phyloP scores from a whole-genome alignment of 352 stramenopile species.

The Phytophthora cajani region DNA sequence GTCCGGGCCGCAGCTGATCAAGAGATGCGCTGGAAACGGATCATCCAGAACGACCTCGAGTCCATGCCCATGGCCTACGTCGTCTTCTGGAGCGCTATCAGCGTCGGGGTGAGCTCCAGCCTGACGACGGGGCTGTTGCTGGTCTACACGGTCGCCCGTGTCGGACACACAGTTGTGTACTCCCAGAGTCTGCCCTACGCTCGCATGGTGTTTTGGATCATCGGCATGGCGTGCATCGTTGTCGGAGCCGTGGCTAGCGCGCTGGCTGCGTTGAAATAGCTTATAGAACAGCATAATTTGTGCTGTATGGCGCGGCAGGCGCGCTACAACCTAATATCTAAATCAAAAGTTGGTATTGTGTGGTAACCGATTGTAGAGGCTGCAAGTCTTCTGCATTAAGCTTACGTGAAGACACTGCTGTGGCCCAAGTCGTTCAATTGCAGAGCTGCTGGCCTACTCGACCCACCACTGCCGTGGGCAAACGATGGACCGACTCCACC shows the following conservation, averaged over 20 bases:
- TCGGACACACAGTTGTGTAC: slow-evolving; percentile 56
- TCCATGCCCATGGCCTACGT: slow-evolving; percentile 63
- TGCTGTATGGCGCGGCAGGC: not conserved
- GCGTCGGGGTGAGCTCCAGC: slow-evolving; percentile 39
- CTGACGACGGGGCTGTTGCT: slow-evolving; percentile 38
- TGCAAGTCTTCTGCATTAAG: not conserved
- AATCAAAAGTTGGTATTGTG: slow-evolving; percentile 10
- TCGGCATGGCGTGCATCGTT: slow-evolving; percentile 35
- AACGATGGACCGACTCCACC: too few relatives aligned
- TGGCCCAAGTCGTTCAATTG: slow-evolving; percentile 14
- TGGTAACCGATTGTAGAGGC: not conserved
- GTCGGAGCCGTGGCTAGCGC: slow-evolving; percentile 23
- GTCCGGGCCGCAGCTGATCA: slow-evolving; percentile 29
- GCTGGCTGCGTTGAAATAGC: slow-evolving; percentile 19
- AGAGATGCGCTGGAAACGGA: slow-evolving; percentile 62
- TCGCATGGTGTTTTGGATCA: slow-evolving; percentile 41
- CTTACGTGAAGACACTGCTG: not conserved
- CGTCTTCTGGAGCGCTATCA: slow-evolving; percentile 52
- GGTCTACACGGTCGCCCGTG: slow-evolving; percentile 51
- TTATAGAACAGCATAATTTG: not conserved
- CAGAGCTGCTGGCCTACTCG: not conserved
- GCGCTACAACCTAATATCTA: slow-evolving; percentile 16
- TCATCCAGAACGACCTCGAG: slow-evolving; percentile 68
- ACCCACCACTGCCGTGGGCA: too few relatives aligned
- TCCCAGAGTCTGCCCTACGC: slow-evolving; percentile 35